A percentile compares a stretch with the other conserved stretches of the same genome.
phyloP scores from a whole-genome alignment of 345 rosid species.

The Mercurialis annua region DNA sequence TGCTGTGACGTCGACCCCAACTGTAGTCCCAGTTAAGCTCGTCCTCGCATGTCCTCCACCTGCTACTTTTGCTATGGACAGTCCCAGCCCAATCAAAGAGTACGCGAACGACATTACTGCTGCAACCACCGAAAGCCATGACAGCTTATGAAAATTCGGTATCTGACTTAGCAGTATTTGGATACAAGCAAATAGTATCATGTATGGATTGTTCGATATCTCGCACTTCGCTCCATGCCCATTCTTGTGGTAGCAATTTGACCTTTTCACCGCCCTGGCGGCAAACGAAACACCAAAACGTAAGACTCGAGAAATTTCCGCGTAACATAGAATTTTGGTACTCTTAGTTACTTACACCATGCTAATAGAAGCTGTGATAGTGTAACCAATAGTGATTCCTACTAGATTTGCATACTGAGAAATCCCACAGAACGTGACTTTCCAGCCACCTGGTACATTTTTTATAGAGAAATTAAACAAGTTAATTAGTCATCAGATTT shows the following conservation, averaged over 20 bases:
- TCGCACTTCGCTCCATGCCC: slow-evolving; percentile 59
- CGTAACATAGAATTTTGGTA: too few relatives aligned
- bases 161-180: slow-evolving; percentile 79
- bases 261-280: slow-evolving; percentile 68
- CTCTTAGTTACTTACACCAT: slow-evolving; percentile 64
- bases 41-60: slow-evolving; percentile 44
- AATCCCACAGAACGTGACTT: slow-evolving; percentile 48
- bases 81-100: slow-evolving; percentile 68
- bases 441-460: slow-evolving; percentile 20
- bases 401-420: slow-evolving; percentile 74
- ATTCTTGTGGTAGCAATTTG: slow-evolving; percentile 68
- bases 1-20: slow-evolving; percentile 66
- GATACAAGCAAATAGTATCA: slow-evolving; percentile 63
- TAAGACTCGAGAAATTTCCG: too few relatives aligned
- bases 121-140: slow-evolving; percentile 82
- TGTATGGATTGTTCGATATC: slow-evolving; percentile 54
- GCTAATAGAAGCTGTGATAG: slow-evolving; percentile 90
- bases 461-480: too few relatives aligned
- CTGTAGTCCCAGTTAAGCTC: slow-evolving; percentile 46
- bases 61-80: slow-evolving; percentile 58
- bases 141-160: slow-evolving; percentile 78
- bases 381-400: slow-evolving; percentile 72
- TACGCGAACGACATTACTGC: slow-evolving; percentile 89
- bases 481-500: too few relatives aligned
- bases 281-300: background rate